phyloP scores from a whole-genome alignment of 2,329 filamentous ascomycete species.

The Lecanicillium sp. region DNA sequence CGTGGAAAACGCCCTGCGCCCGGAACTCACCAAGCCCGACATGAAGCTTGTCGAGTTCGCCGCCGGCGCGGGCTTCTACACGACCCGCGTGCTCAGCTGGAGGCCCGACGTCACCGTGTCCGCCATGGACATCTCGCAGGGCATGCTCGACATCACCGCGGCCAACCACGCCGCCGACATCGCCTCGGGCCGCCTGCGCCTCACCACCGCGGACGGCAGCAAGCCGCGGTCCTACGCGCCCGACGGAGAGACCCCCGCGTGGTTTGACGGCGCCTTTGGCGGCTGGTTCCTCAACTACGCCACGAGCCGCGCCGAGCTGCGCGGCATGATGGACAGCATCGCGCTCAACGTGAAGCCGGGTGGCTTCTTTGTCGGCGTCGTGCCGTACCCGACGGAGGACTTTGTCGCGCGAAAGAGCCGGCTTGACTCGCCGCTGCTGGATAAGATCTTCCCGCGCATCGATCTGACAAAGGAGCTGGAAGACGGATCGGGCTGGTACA shows the following conservation, averaged over 20 bases:
- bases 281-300: conserved; percentile 10
- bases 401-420: neutral
- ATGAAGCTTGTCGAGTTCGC: conserved; percentile 5
- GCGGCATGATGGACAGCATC: conserved; percentile 6
- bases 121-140: conserved; percentile 2
- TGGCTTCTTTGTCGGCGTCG: conserved; percentile 10
- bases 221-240: conserved; percentile 2
- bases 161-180: neutral
- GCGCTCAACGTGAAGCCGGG: conserved; percentile 10
- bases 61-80: conserved; percentile 10
- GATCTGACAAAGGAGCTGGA: conserved; percentile 1
- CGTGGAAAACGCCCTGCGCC: neutral
- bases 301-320: neutral
- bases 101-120: neutral
- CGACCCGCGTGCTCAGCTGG: conserved; percentile 1
- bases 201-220: conserved; percentile 3
- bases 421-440: neutral
- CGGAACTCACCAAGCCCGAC: neutral
- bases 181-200: neutral
- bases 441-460: neutral
- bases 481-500: conserved; percentile 6
- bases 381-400: conserved; percentile 1
- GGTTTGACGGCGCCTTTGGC: conserved; percentile 9
- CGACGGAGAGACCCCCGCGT: neutral
- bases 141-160: conserved; percentile 4